Percentiles rank a stretch among this genome's conserved stretches.
Evolutionary conservation across 2,329 filamentous ascomycete species (phyloP).

Genomic region (Penicillium digitatum): DNA sequence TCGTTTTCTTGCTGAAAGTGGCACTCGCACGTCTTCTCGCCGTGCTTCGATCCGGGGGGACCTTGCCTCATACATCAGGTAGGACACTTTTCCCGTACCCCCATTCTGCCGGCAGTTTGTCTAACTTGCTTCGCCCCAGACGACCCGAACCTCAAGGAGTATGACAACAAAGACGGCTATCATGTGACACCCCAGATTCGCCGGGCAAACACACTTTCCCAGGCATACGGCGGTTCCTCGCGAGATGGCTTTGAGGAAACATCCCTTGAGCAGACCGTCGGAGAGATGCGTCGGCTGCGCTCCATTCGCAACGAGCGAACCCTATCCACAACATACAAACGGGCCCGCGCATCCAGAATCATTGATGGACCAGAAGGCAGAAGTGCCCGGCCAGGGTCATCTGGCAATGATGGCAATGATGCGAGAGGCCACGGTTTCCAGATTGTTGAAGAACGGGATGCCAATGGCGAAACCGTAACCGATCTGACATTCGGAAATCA

Average conservation of each 20-base stretch:
- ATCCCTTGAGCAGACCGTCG: constrained; percentile 91
- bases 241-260: constrained; percentile 59
- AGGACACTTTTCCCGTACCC: constrained; percentile 27
- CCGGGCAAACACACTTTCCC: constrained; percentile 66
- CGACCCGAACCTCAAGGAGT: constrained; percentile 64
- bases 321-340: constrained; percentile 86
- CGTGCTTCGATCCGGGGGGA: constrained; percentile 77
- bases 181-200: constrained; percentile 51
- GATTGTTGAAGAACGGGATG: constrained; percentile 74
- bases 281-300: constrained; percentile 84
- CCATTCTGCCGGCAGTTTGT: constrained; percentile 3
- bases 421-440: constrained; percentile 60
- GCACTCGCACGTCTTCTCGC: constrained; percentile 84
- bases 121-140: constrained; percentile 45
- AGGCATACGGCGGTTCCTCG: constrained; percentile 64
- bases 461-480: constrained; percentile 63
- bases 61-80: constrained; percentile 68
- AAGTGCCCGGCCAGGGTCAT: constrained; percentile 65
- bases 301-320: constrained; percentile 94
- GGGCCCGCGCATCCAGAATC: constrained; percentile 83
- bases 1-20: constrained; percentile 86
- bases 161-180: constrained; percentile 64
- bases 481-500: constrained; percentile 85
- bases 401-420: constrained; percentile 57
- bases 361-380: constrained; percentile 79